Evolutionary conservation across 2,329 filamentous ascomycete genomes (phyloP).

Genomic region (Chaetomium strumarium): DNA sequence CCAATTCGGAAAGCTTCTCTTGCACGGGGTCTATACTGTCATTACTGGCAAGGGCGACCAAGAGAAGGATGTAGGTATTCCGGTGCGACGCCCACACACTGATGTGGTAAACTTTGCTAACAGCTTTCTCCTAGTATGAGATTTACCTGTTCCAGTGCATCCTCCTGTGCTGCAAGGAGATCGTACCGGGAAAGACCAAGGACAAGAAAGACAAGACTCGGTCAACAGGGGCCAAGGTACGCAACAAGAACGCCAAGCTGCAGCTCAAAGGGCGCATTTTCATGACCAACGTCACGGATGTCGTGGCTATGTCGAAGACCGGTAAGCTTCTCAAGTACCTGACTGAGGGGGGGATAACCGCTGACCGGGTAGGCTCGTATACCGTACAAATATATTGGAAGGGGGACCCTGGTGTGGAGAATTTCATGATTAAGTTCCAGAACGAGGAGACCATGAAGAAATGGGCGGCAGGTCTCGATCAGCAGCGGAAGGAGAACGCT

Average conservation of each 20-base stretch:
- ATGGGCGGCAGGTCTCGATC: slow-evolving; percentile 76
- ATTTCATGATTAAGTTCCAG: slow-evolving; percentile 88
- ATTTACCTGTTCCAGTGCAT: slow-evolving; percentile 97
- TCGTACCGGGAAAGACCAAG: slow-evolving; percentile 75
- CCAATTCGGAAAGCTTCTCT: slow-evolving; percentile 81
- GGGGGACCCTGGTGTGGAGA: slow-evolving; percentile 89
- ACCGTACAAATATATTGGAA: slow-evolving; percentile 99
- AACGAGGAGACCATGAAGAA: slow-evolving; percentile 92
- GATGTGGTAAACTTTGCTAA: slow-evolving; percentile 13
- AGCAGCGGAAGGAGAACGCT: slow-evolving; percentile 61
- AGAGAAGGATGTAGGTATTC: slow-evolving; percentile 71
- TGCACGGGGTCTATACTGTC: slow-evolving; percentile 88
- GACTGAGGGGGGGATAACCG: background rate
- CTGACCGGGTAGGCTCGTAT: slow-evolving; percentile 65
- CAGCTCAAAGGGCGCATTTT: slow-evolving; percentile 97
- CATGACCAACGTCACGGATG: slow-evolving; percentile 97
- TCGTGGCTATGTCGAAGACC: slow-evolving; percentile 80
- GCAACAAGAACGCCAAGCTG: slow-evolving; percentile 69
- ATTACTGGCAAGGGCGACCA: slow-evolving; percentile 79
- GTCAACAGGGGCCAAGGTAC: slow-evolving; percentile 49
- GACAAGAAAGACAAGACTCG: slow-evolving; percentile 66
- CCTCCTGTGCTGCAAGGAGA: slow-evolving; percentile 92
- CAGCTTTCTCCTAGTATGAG: slow-evolving; percentile 62
- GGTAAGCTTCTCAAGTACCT: slow-evolving; percentile 49
- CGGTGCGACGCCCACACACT: background rate